A percentile compares a stretch with the other conserved stretches of the same genome.
Conservation (phyloP, 768 basidiomycete species). For the Trametes gibbosa region DNA sequence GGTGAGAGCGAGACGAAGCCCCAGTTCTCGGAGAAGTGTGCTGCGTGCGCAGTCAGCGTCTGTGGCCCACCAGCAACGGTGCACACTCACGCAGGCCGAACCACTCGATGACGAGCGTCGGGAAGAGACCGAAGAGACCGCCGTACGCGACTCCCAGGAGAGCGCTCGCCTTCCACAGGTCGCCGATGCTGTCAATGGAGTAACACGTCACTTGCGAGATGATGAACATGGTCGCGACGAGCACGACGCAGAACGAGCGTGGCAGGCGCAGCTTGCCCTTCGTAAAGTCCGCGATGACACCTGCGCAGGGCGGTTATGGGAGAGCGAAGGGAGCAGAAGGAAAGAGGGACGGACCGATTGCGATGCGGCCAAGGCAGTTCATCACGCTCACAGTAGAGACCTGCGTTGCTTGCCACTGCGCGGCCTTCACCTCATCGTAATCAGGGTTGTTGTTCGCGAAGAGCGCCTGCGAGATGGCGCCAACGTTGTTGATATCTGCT, state of each 20-base stretch:
- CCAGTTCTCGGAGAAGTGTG: slow-evolving; percentile 84
- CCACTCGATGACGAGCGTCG: slow-evolving; percentile 83
- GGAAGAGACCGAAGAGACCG: slow-evolving; percentile 66
- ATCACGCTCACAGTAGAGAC: slow-evolving; percentile 80
- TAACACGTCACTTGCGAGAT: slow-evolving; percentile 66
- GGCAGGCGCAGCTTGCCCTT: slow-evolving; percentile 58
- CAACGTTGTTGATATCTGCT: slow-evolving; percentile 84
- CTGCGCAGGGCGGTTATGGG: slow-evolving; percentile 31
- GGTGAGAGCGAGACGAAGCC: slow-evolving; percentile 75
- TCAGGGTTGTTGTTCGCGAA: slow-evolving; percentile 56
- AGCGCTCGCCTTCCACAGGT: slow-evolving; percentile 63
- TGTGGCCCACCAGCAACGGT: not conserved
- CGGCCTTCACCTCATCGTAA: slow-evolving; percentile 67
- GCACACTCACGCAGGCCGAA: slow-evolving; percentile 73
- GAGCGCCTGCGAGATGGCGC: slow-evolving; percentile 68
- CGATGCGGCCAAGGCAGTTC: slow-evolving; percentile 76
- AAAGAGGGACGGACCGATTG: slow-evolving; percentile 53
- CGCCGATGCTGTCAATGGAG: slow-evolving; percentile 49
- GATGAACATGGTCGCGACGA: slow-evolving; percentile 68
- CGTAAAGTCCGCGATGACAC: slow-evolving; percentile 64
- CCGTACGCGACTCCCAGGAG: slow-evolving; percentile 71
- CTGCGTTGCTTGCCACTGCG: slow-evolving; percentile 78
- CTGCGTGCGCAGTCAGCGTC: slow-evolving; percentile 30
- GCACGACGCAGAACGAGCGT: slow-evolving; percentile 64
- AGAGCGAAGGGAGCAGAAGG: not conserved